A percentile compares a stretch with the other conserved stretches of the same genome.
phyloP scores from a whole-genome alignment of 2,329 filamentous ascomycete species.

The Apiospora pterosperma region DNA sequence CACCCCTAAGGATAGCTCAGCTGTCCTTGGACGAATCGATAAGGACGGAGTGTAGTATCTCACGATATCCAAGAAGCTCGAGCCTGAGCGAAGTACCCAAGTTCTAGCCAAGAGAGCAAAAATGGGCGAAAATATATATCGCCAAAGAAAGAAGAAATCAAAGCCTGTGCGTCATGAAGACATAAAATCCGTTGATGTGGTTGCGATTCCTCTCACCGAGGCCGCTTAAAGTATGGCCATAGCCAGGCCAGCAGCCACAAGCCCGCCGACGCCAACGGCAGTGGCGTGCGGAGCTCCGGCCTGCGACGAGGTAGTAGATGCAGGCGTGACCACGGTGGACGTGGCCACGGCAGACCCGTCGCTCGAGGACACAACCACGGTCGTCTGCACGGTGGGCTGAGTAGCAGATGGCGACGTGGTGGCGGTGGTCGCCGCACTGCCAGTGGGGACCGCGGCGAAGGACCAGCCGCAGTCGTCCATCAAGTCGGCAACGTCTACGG shows the following conservation, averaged over 20 bases:
- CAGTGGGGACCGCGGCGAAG: constrained; percentile 1
- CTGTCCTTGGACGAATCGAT: too few relatives aligned
- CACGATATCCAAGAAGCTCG: too few relatives aligned
- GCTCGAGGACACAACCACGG: neutral
- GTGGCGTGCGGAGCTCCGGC: neutral
- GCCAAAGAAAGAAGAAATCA: too few relatives aligned
- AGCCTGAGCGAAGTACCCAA: too few relatives aligned
- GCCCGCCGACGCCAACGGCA: neutral
- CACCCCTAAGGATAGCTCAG: too few relatives aligned
- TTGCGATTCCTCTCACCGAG: too few relatives aligned
- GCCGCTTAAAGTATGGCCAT: neutral
- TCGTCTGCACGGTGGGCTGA: too few relatives aligned
- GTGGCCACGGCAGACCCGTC: neutral
- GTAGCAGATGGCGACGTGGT: neutral
- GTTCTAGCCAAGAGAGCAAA: too few relatives aligned
- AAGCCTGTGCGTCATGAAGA: too few relatives aligned
- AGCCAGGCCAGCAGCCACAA: neutral
- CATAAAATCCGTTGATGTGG: too few relatives aligned
- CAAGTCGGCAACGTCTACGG: constrained; percentile 15
- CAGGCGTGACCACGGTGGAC: neutral
- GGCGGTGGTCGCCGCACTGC: neutral
- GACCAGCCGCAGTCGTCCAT: constrained; percentile 20
- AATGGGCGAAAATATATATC: too few relatives aligned
- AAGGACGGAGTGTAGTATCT: too few relatives aligned
- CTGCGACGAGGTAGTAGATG: neutral